Base-by-base conservation (phyloP, 345 rosid genomes). In the Rhizophora apiculata region DNA sequence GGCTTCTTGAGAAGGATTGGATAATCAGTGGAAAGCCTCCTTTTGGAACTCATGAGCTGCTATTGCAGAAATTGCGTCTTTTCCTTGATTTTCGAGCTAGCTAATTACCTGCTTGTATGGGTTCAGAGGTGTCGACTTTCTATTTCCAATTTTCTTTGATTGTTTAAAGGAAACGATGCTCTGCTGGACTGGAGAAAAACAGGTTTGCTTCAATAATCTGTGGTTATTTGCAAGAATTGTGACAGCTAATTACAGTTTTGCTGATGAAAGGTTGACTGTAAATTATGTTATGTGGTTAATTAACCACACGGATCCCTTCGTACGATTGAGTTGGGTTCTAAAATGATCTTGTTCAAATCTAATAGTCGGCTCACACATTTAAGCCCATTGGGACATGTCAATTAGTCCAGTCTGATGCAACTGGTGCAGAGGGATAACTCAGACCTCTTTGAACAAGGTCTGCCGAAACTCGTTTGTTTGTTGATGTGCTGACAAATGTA, bases 1-100 rank as follows among this genome's bases (percentile, higher is more conserved):
- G 91, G 3, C 74, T 76, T 62, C 93, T 95, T 48, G 96, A 89
- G 66, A 90, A 89, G 76, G 96, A 88, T 67, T 95, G 99, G 97
- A 71, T 89, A 55, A 60, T 71, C 7, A 65, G 69, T 48, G 52
- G 76, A 39, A 89, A 85, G 75, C 96, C 91, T 26, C 64, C 76
- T 67, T 87, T 85, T 29, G 98, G 98, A 62, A 83, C 84, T 15
- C 79, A 62, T 0, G 96, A 91, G 67, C 72, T 89, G 81, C 83
- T 91, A 59, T 43, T 81, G 59, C 93, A 89, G 84, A 91, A 89
- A 71, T 72, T 94, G 74, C 84, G 70, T 55, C 89, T 82, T 71
- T 94, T 94, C 84, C 84, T 94, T 16, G 93, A 91, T 53, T 83
- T 78, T 75, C 88, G 83, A 73, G 97, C 95, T 49, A 72, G 83